These are phyloP conservation scores for Salix udensis DNA, from an alignment of 345 rosid genomes.

Conservation along the genomic window DNA sequence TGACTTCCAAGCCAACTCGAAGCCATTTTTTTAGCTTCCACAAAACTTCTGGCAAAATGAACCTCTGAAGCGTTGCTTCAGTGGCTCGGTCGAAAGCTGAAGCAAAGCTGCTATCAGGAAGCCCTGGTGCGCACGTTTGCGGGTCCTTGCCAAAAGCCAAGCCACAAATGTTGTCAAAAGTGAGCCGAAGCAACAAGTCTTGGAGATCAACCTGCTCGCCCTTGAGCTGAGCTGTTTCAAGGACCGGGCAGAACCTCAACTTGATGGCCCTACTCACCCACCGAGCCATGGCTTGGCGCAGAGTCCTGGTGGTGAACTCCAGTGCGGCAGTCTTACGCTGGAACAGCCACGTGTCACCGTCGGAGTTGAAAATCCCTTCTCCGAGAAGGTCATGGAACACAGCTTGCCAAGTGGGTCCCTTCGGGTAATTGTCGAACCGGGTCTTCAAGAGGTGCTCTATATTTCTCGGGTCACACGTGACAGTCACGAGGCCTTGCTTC, in stretches of 20 bases:
- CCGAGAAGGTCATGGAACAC: constrained; percentile 93
- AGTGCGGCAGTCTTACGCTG: constrained; percentile 96
- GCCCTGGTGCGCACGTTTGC: constrained; percentile 63
- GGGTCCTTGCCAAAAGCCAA: constrained; percentile 97
- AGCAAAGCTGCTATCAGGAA: constrained; percentile 70
- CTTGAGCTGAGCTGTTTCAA: constrained; percentile 46
- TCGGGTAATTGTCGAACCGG: constrained; percentile 87
- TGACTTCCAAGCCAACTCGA: constrained; percentile 77
- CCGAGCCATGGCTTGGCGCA: constrained; percentile 97
- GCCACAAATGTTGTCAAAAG: constrained; percentile 92
- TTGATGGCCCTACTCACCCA: constrained; percentile 83
- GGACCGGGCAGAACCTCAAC: constrained; percentile 64
- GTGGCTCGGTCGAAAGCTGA: constrained; percentile 88
- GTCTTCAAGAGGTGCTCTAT: constrained; percentile 80
- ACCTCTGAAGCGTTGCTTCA: constrained; percentile 81
- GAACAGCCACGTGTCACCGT: constrained; percentile 89
- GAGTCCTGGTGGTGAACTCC: constrained; percentile 93
- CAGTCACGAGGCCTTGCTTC: constrained; percentile 93
- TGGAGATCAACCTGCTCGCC: constrained; percentile 73
- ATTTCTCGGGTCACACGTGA: constrained; percentile 91
- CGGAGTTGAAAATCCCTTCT: constrained; percentile 88
- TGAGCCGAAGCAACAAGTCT: constrained; percentile 82
- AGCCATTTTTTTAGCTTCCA: constrained; percentile 81
- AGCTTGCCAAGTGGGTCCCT: constrained; percentile 97
- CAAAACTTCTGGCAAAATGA: constrained; percentile 75